Base-by-base conservation (phyloP, 2,329 filamentous ascomycete species). In the Penicillium sp. region DNA sequence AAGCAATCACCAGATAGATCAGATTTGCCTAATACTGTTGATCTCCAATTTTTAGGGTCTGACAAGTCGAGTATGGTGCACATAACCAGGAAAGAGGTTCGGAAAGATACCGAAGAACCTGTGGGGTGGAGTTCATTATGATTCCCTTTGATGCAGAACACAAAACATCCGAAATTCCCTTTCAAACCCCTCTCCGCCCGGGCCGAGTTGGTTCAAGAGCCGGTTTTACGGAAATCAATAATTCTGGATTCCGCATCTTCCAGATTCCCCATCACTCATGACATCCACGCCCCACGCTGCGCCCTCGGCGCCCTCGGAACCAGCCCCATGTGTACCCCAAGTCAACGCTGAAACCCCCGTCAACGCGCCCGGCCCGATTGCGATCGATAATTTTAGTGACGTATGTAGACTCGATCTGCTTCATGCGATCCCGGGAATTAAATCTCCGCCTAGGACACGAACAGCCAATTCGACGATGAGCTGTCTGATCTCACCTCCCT, bases 401-500 rank as follows among this genome's bases (percentile, higher is more conserved):
- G 45, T 48, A 41, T 22, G 42, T 42, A 33, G 25, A 28, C 13
- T 23, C 25, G 23, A 32, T 12, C 10, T 29, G 35, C 8, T 23
- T 32, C 3, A 27, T 33, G 12, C 12, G 7, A 10, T 22, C 10
- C 12, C 13, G 11, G 28, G 4, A 26, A 26, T 32, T 34, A 34
- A 42, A 13, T 32, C 22, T n/a, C 33, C 10, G 18, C 23, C 9
- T 32, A 44, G 41, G 41, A 44, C 26, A 26, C 13, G 15, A 44
- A 40, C 27, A 34, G 41, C 29, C 30, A 44, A 37, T 44, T 44
- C 27, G 38, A 32, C 8, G 35, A 49, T 23, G 22, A 23, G 22
- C 22, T 23, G 22, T 48, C 48, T 14, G 47, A 48, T 28, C 39
- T 45, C 23, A 48, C 49, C 11, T 54, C 48, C 5, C 33, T 55